A percentile compares a stretch with the other conserved stretches of the same genome.
phyloP scores from a whole-genome alignment of 1,284 basidiomycete species.

The Porogramme epimiltina region DNA sequence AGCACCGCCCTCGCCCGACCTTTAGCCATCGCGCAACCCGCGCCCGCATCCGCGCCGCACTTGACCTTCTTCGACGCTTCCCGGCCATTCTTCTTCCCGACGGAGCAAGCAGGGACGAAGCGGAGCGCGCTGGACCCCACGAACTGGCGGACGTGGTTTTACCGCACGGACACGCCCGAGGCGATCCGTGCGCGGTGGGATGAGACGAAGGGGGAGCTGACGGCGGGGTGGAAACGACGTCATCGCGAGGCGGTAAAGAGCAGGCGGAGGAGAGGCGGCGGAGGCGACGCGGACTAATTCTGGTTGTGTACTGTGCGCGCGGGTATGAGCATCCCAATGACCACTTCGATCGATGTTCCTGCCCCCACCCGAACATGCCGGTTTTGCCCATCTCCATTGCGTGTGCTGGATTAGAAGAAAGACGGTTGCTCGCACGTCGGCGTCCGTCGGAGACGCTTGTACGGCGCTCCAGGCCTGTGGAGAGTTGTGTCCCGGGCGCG shows the following conservation, averaged over 20 bases:
- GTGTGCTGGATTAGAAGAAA: too few relatives aligned
- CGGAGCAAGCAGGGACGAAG: slow-evolving; percentile 13
- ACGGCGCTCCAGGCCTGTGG: too few relatives aligned
- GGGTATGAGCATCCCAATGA: too few relatives aligned
- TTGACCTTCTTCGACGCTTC: slow-evolving; percentile 47
- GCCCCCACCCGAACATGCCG: too few relatives aligned
- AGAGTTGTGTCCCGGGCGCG: too few relatives aligned
- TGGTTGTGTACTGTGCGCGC: neutral
- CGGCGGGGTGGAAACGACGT: slow-evolving; percentile 79
- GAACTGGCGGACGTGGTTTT: slow-evolving; percentile 45
- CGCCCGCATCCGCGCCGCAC: slow-evolving; percentile 7
- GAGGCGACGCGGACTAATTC: slow-evolving; percentile 21
- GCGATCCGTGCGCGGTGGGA: slow-evolving; percentile 77
- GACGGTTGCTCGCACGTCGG: too few relatives aligned
- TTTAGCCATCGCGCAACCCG: slow-evolving; percentile 9
- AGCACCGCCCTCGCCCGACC: slow-evolving; percentile 21
- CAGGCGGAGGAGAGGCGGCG: slow-evolving; percentile 51
- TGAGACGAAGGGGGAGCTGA: slow-evolving; percentile 66
- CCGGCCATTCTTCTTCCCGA: slow-evolving; percentile 66
- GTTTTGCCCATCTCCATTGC: too few relatives aligned
- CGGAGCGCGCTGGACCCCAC: slow-evolving; percentile 47
- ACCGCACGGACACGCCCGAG: slow-evolving; percentile 54
- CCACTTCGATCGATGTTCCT: too few relatives aligned
- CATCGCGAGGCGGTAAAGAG: slow-evolving; percentile 74
- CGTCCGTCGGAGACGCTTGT: too few relatives aligned